Conservation (phyloP, 805 yeast genomes). For the Kluyveromyces nonfermentans region DNA sequence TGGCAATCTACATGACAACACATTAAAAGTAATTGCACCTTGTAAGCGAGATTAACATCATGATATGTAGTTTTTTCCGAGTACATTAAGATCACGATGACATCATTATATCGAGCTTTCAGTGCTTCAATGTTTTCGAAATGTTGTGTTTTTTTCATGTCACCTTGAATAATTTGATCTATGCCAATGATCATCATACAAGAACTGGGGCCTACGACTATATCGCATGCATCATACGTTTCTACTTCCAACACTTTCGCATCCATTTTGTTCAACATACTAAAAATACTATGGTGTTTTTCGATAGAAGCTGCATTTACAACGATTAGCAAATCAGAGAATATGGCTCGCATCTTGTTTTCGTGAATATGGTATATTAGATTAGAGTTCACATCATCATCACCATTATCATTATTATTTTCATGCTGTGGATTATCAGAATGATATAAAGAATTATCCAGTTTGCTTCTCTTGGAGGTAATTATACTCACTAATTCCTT, state of each 20-base stretch:
- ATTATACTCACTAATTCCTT: conserved; percentile 12
- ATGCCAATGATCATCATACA: background rate
- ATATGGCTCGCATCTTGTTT: background rate
- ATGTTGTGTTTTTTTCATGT: too few relatives aligned
- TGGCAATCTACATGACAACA: background rate
- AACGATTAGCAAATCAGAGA: background rate
- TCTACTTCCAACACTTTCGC: background rate
- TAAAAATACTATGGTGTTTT: background rate
- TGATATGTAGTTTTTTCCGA: background rate
- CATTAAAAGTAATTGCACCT: background rate
- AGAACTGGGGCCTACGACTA: background rate
- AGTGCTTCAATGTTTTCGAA: background rate
- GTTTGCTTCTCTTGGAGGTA: conserved; percentile 6
- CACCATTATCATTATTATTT: background rate
- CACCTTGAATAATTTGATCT: background rate
- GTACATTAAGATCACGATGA: background rate
- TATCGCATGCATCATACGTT: background rate
- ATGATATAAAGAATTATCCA: background rate
- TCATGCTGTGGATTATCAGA: background rate
- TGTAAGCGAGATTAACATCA: background rate
- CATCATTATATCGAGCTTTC: background rate
- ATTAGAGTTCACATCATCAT: background rate
- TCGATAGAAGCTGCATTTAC: background rate
- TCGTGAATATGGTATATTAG: background rate
- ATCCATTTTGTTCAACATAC: background rate